Conservation (phyloP, 805 yeast genomes). For the Zygotorulaspora sp. region DNA sequence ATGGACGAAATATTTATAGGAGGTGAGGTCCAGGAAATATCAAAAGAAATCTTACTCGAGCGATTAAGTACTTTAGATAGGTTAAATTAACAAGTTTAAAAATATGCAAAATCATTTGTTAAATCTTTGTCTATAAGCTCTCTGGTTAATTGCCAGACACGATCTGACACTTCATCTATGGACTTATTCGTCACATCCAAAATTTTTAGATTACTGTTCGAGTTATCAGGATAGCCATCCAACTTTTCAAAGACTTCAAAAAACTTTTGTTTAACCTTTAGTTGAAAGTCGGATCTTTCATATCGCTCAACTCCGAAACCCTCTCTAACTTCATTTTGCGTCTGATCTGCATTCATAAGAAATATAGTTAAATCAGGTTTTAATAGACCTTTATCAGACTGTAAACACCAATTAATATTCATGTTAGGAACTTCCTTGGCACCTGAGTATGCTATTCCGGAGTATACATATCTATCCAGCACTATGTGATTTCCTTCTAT, state of each 20-base stretch:
- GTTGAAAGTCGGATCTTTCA: conserved; percentile 71
- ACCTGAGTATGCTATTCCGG: conserved; percentile 88
- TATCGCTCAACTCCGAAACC: conserved; percentile 96
- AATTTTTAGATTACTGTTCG: conserved; percentile 37
- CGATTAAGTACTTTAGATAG: conserved; percentile 62
- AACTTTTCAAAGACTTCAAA: conserved; percentile 40
- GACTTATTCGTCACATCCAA: conserved; percentile 56
- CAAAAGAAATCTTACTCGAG: conserved; percentile 60
- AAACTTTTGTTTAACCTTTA: conserved; percentile 61
- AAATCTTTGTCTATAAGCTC: conserved; percentile 5
- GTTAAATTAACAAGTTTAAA: conserved; percentile 41
- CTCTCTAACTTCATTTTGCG: conserved; percentile 45
- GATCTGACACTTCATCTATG: conserved; percentile 50
- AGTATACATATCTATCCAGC: conserved; percentile 83
- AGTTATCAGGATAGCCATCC: conserved; percentile 20
- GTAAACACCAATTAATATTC: conserved; percentile 69
- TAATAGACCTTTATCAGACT: conserved; percentile 81
- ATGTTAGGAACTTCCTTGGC: conserved; percentile 59
- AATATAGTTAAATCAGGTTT: conserved; percentile 82
- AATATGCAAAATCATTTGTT: conserved; percentile 13
- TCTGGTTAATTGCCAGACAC: conserved; percentile 40
- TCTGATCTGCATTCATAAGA: conserved; percentile 49
- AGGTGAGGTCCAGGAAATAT: conserved; percentile 87
- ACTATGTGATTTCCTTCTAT: conserved; percentile 55
- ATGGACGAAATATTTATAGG: conserved; percentile 84